Evolutionary conservation across 1,284 basidiomycete species (phyloP).

Genomic region (Boletus smithii): DNA sequence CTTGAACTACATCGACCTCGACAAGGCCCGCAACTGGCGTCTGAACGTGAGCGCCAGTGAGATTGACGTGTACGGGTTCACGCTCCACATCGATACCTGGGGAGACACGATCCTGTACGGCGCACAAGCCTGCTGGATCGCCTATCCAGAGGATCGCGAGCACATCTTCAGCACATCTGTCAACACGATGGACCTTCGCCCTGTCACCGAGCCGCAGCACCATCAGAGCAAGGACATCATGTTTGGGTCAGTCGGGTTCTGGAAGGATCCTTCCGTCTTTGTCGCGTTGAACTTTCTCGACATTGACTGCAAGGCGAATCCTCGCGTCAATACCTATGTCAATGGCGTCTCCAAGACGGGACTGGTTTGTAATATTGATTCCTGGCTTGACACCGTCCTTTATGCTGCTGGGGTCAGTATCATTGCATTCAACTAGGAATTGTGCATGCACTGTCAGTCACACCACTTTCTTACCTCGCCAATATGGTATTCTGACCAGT

Average conservation of each 20-base stretch:
- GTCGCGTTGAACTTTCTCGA: slow-evolving; percentile 19
- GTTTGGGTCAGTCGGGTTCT: slow-evolving; percentile 13
- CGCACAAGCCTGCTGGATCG: slow-evolving; percentile 19
- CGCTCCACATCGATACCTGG: slow-evolving; percentile 17
- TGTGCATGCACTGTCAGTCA: too few relatives aligned
- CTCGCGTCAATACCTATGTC: slow-evolving; percentile 19
- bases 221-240: slow-evolving; percentile 4
- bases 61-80: slow-evolving; percentile 18
- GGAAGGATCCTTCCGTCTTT: slow-evolving; percentile 20
- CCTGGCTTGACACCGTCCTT: slow-evolving; percentile 18
- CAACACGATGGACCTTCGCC: slow-evolving; percentile 13
- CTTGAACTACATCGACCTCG: slow-evolving; percentile 20
- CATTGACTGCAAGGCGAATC: slow-evolving; percentile 8
- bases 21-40: slow-evolving; percentile 10
- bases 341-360: slow-evolving; percentile 13
- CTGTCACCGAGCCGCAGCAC: slow-evolving; percentile 1
- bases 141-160: slow-evolving; percentile 26
- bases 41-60: slow-evolving; percentile 8
- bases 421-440: slow-evolving; percentile 14
- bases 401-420: slow-evolving; percentile 16
- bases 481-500: too few relatives aligned
- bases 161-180: slow-evolving; percentile 19
- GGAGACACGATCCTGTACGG: slow-evolving; percentile 9
- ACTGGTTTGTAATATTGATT: slow-evolving; percentile 18
- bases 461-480: too few relatives aligned